Evolutionary conservation across 805 yeast genomes (phyloP).

Genomic region (Wickerhamomyces canadensis): DNA sequence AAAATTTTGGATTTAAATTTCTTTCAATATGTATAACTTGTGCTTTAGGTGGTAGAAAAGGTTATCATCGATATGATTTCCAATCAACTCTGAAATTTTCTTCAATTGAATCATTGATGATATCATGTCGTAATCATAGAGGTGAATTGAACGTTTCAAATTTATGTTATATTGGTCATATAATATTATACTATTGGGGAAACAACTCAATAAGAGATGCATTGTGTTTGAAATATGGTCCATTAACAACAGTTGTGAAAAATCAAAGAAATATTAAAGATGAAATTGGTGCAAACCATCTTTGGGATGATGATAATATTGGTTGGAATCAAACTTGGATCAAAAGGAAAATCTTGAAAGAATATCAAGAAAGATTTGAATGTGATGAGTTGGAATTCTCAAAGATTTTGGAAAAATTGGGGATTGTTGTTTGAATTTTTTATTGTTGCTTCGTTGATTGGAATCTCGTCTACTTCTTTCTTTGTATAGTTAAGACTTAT

Average conservation of each 20-base stretch:
- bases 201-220: not conserved
- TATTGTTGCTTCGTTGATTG: too few species aligned
- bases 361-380: not conserved
- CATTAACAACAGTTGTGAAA: constrained; percentile 1
- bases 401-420: not conserved
- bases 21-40: constrained; percentile 7
- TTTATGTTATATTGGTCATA: constrained; percentile 7
- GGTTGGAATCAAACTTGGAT: not conserved
- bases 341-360: not conserved
- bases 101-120: too few species aligned
- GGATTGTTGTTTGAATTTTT: not conserved
- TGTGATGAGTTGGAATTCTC: not conserved
- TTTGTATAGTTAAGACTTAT: too few species aligned
- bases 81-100: too few species aligned
- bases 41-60: constrained; percentile 13
- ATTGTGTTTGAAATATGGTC: constrained; percentile 5
- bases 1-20: constrained; percentile 8
- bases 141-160: constrained; percentile 2
- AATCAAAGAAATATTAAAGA: not conserved
- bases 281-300: constrained; percentile 6
- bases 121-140: not conserved
- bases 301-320: constrained; percentile 4
- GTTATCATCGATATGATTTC: constrained; percentile 1
- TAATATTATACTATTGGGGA: constrained; percentile 6
- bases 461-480: too few species aligned